Percentiles rank a stretch among this genome's conserved stretches.
Evolutionary conservation across 1,284 basidiomycete genomes (phyloP).

Genomic region (Bondarzewia mesenterica): DNA sequence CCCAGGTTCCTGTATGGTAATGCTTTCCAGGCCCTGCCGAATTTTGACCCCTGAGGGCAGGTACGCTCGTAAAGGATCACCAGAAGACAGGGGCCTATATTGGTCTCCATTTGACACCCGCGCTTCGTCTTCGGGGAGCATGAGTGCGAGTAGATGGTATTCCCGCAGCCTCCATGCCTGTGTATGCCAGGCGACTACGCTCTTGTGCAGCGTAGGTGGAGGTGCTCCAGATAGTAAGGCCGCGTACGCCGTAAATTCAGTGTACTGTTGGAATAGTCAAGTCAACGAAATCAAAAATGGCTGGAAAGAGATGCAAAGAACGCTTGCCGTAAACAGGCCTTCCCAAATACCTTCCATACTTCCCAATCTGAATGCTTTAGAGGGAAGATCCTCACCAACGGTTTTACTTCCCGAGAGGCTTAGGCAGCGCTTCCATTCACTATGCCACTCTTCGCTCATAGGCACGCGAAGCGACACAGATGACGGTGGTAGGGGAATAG

Average conservation of each 20-base stretch:
- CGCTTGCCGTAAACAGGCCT: slow-evolving; percentile 59
- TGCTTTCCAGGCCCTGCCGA: slow-evolving; percentile 31
- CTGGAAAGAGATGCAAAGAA: neutral
- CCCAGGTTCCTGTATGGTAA: slow-evolving; percentile 35
- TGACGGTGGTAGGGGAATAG: slow-evolving; percentile 28
- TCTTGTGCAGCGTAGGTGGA: slow-evolving; percentile 46
- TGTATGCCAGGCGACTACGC: slow-evolving; percentile 56
- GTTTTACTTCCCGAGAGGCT: slow-evolving; percentile 23
- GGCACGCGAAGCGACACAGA: slow-evolving; percentile 13
- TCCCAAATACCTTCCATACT: slow-evolving; percentile 73
- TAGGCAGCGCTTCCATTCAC: slow-evolving; percentile 52
- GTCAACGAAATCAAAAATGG: neutral
- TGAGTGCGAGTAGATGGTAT: slow-evolving; percentile 42
- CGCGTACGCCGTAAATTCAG: slow-evolving; percentile 63
- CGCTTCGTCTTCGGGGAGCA: slow-evolving; percentile 16
- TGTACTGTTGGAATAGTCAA: slow-evolving; percentile 49
- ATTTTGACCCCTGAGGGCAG: slow-evolving; percentile 41
- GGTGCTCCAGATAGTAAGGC: slow-evolving; percentile 53
- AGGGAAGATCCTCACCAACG: slow-evolving; percentile 23
- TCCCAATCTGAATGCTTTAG: slow-evolving; percentile 46
- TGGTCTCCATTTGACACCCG: neutral
- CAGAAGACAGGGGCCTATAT: slow-evolving; percentile 20
- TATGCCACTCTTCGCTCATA: slow-evolving; percentile 23
- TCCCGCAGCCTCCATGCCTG: slow-evolving; percentile 74
- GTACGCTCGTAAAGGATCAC: slow-evolving; percentile 38